A percentile compares a stretch with the other conserved stretches of the same genome.
These are phyloP conservation scores for Rachicladosporium sp. DNA, from an alignment of 2,329 filamentous ascomycete species.

Conservation along the genomic window DNA sequence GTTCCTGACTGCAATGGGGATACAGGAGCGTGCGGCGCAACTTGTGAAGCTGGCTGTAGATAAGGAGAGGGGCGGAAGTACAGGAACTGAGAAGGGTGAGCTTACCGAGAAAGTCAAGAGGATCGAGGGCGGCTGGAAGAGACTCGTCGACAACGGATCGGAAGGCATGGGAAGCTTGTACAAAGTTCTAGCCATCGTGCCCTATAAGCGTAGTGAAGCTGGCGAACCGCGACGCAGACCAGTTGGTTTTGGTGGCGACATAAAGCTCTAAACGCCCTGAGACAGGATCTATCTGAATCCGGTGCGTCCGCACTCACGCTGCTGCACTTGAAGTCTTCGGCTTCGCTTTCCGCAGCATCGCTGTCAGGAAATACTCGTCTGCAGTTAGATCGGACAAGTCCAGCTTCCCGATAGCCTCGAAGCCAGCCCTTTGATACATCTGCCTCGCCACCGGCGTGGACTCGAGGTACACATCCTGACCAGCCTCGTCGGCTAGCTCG, in stretches of 20 bases:
- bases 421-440: slow-evolving; percentile 5
- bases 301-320: too few species aligned
- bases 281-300: too few species aligned
- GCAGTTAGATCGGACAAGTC: not conserved
- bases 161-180: slow-evolving; percentile 91
- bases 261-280: slow-evolving; percentile 9
- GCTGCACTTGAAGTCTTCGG: not conserved
- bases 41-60: slow-evolving; percentile 40
- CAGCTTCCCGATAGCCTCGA: slow-evolving; percentile 2
- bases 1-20: slow-evolving; percentile 73
- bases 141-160: slow-evolving; percentile 70
- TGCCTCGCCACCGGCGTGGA: not conserved
- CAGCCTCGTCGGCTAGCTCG: slow-evolving; percentile 3
- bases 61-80: slow-evolving; percentile 20
- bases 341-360: slow-evolving; percentile 4
- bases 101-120: slow-evolving; percentile 42
- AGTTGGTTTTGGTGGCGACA: slow-evolving; percentile 78
- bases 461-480: slow-evolving; percentile 5
- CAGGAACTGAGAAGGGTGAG: slow-evolving; percentile 26
- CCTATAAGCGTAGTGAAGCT: slow-evolving; percentile 40
- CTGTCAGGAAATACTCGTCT: not conserved
- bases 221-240: slow-evolving; percentile 61
- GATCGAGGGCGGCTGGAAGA: slow-evolving; percentile 63
- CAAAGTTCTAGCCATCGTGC: slow-evolving; percentile 82
- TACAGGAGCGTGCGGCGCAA: slow-evolving; percentile 61